phyloP scores from a whole-genome alignment of 805 yeast species.

The Candida golubevii region DNA sequence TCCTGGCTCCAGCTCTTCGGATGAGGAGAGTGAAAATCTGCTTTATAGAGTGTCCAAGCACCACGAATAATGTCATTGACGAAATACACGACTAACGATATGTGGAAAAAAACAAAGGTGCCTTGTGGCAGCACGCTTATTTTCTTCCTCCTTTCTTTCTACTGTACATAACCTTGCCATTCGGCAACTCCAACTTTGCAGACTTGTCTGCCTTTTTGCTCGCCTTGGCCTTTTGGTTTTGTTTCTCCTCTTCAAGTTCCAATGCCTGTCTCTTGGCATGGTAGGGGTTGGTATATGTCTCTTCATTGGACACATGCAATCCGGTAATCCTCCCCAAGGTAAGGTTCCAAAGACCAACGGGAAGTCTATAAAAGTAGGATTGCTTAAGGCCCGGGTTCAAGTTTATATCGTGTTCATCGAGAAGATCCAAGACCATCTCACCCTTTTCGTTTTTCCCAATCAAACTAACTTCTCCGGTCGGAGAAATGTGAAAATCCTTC shows the following conservation, averaged over 20 bases:
- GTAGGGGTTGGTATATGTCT: conserved; percentile 13
- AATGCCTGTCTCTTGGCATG: conserved; percentile 10
- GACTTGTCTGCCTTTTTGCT: conserved; percentile 32
- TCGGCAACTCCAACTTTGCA: conserved; percentile 49
- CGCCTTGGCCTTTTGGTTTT: conserved; percentile 28
- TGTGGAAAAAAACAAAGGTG: background rate
- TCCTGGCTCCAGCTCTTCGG: conserved; percentile 44
- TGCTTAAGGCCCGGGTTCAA: conserved; percentile 47
- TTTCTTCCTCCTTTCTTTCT: conserved; percentile 10
- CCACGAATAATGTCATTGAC: conserved; percentile 16
- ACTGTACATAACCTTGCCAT: conserved; percentile 52
- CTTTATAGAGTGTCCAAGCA: conserved; percentile 42
- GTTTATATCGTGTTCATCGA: conserved; percentile 47
- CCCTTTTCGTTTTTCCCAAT: conserved; percentile 41
- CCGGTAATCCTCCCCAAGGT: conserved; percentile 36
- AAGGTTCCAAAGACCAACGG: conserved; percentile 42
- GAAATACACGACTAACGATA: conserved; percentile 5
- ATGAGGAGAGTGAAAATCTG: conserved; percentile 32
- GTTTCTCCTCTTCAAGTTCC: conserved; percentile 5
- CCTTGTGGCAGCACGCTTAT: background rate
- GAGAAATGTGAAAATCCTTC: conserved; percentile 50
- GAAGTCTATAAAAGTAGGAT: conserved; percentile 40
- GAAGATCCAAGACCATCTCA: conserved; percentile 24
- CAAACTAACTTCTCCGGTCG: conserved; percentile 51
- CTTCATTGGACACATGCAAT: conserved; percentile 16